These are phyloP conservation scores for Annulohypoxylon maeteangense DNA, from an alignment of 495 filamentous ascomycete species.

Conservation along the genomic window DNA sequence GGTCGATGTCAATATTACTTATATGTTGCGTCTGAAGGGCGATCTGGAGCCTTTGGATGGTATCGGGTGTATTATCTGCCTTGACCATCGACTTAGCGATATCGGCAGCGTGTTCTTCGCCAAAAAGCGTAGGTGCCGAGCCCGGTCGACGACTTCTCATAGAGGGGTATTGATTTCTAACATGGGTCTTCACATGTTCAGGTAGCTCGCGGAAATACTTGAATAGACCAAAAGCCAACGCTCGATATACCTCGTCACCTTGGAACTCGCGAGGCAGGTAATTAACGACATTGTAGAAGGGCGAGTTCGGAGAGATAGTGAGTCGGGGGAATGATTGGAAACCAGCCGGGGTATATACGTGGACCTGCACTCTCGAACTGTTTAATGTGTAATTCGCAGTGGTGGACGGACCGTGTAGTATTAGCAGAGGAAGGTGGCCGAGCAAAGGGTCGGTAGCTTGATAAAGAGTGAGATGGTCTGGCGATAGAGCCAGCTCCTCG, in stretches of 20 bases:
- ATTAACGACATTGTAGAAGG: constrained; percentile 91
- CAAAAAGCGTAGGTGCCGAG: constrained; percentile 76
- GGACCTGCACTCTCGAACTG: constrained; percentile 90
- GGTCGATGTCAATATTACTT: constrained; percentile 87
- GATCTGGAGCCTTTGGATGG: constrained; percentile 73
- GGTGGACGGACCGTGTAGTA: constrained; percentile 87
- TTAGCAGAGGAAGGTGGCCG: constrained; percentile 75
- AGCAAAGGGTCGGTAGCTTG: constrained; percentile 81
- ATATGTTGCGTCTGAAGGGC: constrained; percentile 81
- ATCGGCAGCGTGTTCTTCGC: constrained; percentile 92
- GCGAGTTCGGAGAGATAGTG: constrained; percentile 90
- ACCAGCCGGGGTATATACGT: constrained; percentile 88
- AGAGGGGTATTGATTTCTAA: constrained; percentile 60
- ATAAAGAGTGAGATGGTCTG: constrained; percentile 82
- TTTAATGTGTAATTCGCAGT: constrained; percentile 85
- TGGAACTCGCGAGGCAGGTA: constrained; percentile 93
- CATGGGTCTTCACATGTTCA: constrained; percentile 73
- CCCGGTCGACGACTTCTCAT: constrained; percentile 62
- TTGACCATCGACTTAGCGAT: constrained; percentile 83
- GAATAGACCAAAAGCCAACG: constrained; percentile 86
- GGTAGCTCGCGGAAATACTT: constrained; percentile 94
- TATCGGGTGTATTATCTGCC: constrained; percentile 76
- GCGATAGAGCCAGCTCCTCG: constrained; percentile 72
- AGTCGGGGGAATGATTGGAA: constrained; percentile 88
- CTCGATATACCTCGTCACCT: constrained; percentile 89